Evolutionary conservation across 2,329 filamentous ascomycete genomes (phyloP), one percentile per base, ranked within the genome.

Genomic region (Septoria petroselini): DNA sequence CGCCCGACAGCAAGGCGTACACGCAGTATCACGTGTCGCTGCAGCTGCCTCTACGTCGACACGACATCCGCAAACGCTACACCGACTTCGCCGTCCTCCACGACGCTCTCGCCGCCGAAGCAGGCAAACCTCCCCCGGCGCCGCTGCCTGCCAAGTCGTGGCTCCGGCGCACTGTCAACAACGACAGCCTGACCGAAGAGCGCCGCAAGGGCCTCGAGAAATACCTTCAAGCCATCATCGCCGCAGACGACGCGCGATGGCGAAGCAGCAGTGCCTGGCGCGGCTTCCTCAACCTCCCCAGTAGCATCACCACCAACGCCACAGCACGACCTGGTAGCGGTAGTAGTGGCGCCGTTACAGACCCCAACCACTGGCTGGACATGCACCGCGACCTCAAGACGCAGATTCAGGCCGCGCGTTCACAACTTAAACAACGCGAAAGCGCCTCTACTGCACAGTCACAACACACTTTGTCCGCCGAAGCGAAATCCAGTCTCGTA

Each of bases 11-110:
- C 55, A 88, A 88, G 62, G 77, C 84, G 0, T 89, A 82, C 68
- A 91, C 86, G 0, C 78, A 85, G 57, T 91, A 91, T 74, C 87
- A 88, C 68, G 84, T 91, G 68, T 83, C 82, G 17, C 76, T 93
- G 52, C 83, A 86, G 42, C 82, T 90, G 1, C 87, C 88, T 0
- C 78, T 91, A 11, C 82, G 85, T 40, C 86, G 85, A 3, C 86
- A 85, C 61, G 84, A 86, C 57, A 76, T 90, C 4, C 82, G 84
- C 63, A 91, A 91, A 70, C 85, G 88, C 62, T 94, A 91, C 74
- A 88, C 84, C 45, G 88, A 93, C 66, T 93, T 93, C 65, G 73
- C 75, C 48, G 68, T 75, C 39, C 81, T 94, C 12, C 81, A 93
- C 70, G 68, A 73, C 23, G 70, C 78, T 3, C 77, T 94, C 7